Base-by-base conservation (phyloP, 2,329 filamentous ascomycete species). In the Westerdykella sp. region DNA sequence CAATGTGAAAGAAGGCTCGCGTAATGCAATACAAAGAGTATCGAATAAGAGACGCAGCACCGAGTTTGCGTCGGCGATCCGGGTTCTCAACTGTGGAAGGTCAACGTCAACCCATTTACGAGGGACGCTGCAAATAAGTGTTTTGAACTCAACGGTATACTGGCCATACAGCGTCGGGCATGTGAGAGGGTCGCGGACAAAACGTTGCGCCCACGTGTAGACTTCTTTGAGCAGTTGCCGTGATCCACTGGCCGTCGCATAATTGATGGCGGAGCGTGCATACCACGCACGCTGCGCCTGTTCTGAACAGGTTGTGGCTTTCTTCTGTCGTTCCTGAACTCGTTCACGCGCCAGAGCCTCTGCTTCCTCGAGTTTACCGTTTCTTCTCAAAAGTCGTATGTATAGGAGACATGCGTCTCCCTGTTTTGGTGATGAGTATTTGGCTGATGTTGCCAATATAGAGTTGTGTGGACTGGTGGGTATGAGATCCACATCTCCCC, bases 191-290 rank as follows among this genome's bases (percentile, higher is more conserved):
- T 71, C 69, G 18, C 60, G 60, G n/a, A 65, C 51, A 43, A 61
- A 71, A 2, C 64, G 56, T 6, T 56, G 62, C 1, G 60, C 50
- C 69, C 68, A 71, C 2, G 56, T 28, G 2, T 69, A 30, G 1
- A 58, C 56, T 5, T 66, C 55, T 15, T 48, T 51, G 15, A 60
- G 59, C 1, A 68, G 13, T 1, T 56, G 45, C 1, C 66, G 41
- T 9, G 57, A 66, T 2, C 61, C 59, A 37, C 60, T 68, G 13
- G 62, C 62, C 3, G 61, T 54, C 11, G 65, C 57, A 44, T 51
- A 65, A 23, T 47, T 43, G 12, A 65, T 18, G 2, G 58, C 59
- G 12, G 57, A 54, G 9, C 55, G 48, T 2, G 59, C 63, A 47
- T 57, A 56, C 10, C 49, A 47, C 6, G 59, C 60, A 35, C 68